Evolutionary conservation across 257 asterid species (phyloP), one percentile per base, ranked within the genome.

Genomic region (Avicennia marina): DNA sequence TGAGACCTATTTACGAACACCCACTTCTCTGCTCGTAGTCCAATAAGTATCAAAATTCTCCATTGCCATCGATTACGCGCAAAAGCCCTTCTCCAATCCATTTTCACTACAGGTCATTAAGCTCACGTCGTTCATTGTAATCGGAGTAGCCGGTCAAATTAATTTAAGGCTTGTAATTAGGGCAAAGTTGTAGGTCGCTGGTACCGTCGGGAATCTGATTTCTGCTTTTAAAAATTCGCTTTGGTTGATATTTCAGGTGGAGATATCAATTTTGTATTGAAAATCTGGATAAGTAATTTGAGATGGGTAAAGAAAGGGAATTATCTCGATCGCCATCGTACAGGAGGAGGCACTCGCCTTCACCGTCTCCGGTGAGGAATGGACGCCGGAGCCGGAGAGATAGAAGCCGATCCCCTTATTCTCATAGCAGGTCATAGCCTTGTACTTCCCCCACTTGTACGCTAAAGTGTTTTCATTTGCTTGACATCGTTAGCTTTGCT

Each of bases 401-500:
- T 32, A 85, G 90, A 72, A 88, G 79, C 77, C 83, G 93, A 66
- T 85, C 97, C 63, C 97, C 95, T 70, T 77, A 80, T 81, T 77
- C 87, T 47, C 12, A 68, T 62, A 93, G 89, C 89, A 93, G 99
- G 99, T 93, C 91, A 77, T 93, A 89, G 94, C 90, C 80, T 77
- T 77, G 81, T 72, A 40, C 95, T 68, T 73, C 17, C 48, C 66
- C 47, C 50, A 66, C 56, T 43, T 59, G 43, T 49, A 68, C 22
- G 15, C 53, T 59, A 4, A 21, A 55, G 41, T 36, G 6, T 11
- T 0, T 36, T 11, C 13, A 36, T 2, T 36, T 36, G 6, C 10
- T 36, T 36, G 6, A 2, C 41, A 4, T 36, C 13, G 13, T 11
- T 5, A 36, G n/a, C 4, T 29, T 29, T 29, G 8, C 8, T 29